Evolutionary conservation across 2,329 filamentous ascomycete genomes (phyloP), one percentile per base, ranked within the genome.

Genomic region (Arthrobotrys musiformis): DNA sequence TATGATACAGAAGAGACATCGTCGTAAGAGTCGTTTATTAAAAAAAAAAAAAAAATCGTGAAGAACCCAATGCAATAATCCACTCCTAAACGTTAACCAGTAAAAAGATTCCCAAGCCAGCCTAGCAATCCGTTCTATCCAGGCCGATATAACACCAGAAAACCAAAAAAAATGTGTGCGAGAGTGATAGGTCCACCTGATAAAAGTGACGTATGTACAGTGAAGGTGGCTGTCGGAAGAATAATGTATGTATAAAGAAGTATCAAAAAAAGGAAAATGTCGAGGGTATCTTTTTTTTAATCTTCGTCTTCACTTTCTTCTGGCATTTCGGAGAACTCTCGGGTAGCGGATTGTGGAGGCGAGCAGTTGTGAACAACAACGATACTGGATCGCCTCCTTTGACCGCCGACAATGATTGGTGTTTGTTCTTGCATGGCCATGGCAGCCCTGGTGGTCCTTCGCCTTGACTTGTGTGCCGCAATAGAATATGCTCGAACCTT

Each of bases 321-420:
- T 42, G 73, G 66, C 73, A 77, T 77, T 30, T 77, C 73, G 50
- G 73, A 77, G 42, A 77, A 77, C 63, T 77, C 73, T 42, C 66
- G 58, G 5, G 24, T 54, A 40, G 52, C 52, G 11, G 72, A 56
- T 7, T 66, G 22, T 8, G 66, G 17, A 22, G 73, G 66, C 13
- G 73, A 70, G 33, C 73, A 77, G 52, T 77, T 77, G 73, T 77
- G 73, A n/a, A 77, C 66, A 42, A 77, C 73, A 26, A 77, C 73
- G 35, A 77, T 77, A 52, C 73, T 77, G 7, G 73, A 77, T 30
- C 73, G 48, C 56, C 73, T 40, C 35, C 73, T 58, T 35, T 60
- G 66, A 3, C 73, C 66, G 42, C 66, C 40, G 60, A 66, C 60
- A 17, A 70, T 77, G 50, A 67, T 70, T 26, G 73, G 64, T 28